Conservation (phyloP, 2,329 filamentous ascomycete species). For the Macrophomina tecta region DNA sequence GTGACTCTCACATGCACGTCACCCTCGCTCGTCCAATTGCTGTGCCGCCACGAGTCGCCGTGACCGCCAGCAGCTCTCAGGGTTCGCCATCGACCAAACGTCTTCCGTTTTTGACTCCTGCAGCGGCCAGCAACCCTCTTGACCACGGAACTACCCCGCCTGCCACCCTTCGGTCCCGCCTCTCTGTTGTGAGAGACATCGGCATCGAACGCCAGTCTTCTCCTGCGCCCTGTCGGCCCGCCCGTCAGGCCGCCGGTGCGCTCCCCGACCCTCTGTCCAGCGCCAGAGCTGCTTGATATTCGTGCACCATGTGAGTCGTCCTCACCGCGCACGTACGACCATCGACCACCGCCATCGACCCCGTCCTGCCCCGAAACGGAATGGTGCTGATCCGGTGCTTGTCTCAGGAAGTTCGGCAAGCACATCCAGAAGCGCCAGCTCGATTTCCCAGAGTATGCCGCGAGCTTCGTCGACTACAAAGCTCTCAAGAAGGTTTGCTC, state of each 20-base stretch:
- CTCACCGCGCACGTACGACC: constrained; percentile 21
- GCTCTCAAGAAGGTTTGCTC: constrained; percentile 88
- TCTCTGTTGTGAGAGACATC: constrained; percentile 10
- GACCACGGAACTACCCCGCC: constrained; percentile 18
- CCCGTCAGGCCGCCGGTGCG: constrained; percentile 1
- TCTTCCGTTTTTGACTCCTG: constrained; percentile 24
- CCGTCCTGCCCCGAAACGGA: constrained; percentile 22
- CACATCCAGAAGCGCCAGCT: constrained; percentile 99
- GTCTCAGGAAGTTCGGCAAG: constrained; percentile 96
- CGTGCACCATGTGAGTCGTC: constrained; percentile 25
- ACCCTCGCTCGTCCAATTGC: constrained; percentile 14
- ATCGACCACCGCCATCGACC: background rate
- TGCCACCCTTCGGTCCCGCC: constrained; percentile 14
- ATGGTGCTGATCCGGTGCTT: constrained; percentile 43
- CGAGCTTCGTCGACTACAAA: constrained; percentile 99
- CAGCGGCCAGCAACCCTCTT: constrained; percentile 18
- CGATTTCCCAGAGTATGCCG: constrained; percentile 98
- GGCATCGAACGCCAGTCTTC: background rate
- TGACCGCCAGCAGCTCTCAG: background rate
- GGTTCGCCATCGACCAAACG: background rate
- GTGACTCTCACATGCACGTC: constrained; percentile 22
- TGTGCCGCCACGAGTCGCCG: constrained; percentile 3
- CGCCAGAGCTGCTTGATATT: constrained; percentile 13
- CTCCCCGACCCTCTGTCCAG: background rate
- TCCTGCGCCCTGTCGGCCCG: constrained; percentile 1